phyloP scores from a whole-genome alignment of 176 grass and related monocot species.

The Hordeum vulgare region MorexV3_pseudomolecules_assembly NC_058521.1:4227556-4228055 shows the following conservation, averaged over 20 bases:
- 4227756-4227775: not conserved
- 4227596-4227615: not conserved
- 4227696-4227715: not conserved
- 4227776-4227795: not conserved
- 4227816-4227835: constrained; percentile 59
- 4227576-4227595: not conserved
- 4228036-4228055: not conserved
- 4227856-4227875: constrained; percentile 72
- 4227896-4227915: constrained; percentile 63
- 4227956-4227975: too few species aligned
- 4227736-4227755: not conserved
- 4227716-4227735: not conserved
- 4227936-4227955: too few species aligned
- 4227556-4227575: not conserved
- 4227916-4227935: not conserved
- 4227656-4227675: not conserved
- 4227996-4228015: too few species aligned
- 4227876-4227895: constrained; percentile 86
- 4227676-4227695: not conserved
- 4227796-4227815: not conserved
- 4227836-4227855: constrained; percentile 71
- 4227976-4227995: too few species aligned
- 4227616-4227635: not conserved
- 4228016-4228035: not conserved
- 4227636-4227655: not conserved